Conservation (phyloP, 345 rosid genomes). For the Brassica juncea region DNA sequence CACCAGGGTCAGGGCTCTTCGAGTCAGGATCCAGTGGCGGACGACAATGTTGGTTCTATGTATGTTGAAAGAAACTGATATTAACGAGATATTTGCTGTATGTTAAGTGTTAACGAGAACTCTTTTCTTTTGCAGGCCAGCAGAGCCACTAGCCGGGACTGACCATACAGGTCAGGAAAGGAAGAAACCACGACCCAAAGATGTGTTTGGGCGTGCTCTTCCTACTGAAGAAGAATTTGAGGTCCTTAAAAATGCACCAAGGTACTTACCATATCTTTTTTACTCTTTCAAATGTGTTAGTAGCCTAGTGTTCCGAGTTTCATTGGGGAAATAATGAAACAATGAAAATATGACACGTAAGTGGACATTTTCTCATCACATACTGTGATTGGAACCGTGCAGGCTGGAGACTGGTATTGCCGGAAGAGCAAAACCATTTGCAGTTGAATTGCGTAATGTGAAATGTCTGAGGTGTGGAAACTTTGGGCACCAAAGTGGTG, state of each 20-base stretch:
- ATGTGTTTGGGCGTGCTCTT: conserved; percentile 93
- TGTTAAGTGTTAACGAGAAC: not conserved
- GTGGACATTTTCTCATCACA: not conserved
- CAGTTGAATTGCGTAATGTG: conserved; percentile 82
- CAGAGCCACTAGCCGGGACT: conserved; percentile 30
- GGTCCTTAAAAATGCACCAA: conserved; percentile 83
- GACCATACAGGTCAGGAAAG: conserved; percentile 48
- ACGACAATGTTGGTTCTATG: conserved; percentile 46
- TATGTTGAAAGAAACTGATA: conserved; percentile 27
- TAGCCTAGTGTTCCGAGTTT: not conserved
- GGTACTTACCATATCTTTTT: conserved; percentile 43
- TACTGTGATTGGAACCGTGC: conserved; percentile 27
- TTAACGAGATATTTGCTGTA: not conserved
- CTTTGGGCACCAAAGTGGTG: conserved; percentile 96
- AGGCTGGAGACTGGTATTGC: conserved; percentile 89
- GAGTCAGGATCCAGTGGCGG: conserved; percentile 32
- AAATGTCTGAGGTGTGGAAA: conserved; percentile 92
- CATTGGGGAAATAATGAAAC: not conserved
- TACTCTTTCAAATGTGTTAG: not conserved
- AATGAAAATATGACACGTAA: not conserved
- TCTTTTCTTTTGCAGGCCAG: conserved; percentile 37
- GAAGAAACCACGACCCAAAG: conserved; percentile 88
- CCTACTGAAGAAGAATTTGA: conserved; percentile 94
- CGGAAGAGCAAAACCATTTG: conserved; percentile 89
- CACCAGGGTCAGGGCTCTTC: conserved; percentile 40